Base-by-base conservation (phyloP, 2,329 filamentous ascomycete species). In the Aspergillus sp. region DNA sequence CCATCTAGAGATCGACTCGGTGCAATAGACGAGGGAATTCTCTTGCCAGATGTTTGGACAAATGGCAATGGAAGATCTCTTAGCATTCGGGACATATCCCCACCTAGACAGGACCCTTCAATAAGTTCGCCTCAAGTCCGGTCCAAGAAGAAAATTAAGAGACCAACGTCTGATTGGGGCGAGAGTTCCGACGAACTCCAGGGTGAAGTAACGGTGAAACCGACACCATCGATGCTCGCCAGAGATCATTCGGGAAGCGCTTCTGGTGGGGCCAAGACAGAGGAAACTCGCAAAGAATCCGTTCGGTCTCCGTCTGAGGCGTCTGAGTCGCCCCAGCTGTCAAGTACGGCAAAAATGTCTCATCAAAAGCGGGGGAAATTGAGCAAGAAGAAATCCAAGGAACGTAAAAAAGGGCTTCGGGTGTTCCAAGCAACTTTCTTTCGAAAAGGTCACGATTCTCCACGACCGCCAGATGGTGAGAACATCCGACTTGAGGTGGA, bases 151-250 rank as follows among this genome's bases (percentile, higher is more conserved):
- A n/a, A 10, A n/a, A 10, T 29, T 7, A 38, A 38, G 34, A 5
- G 16, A 13, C 57, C 44, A 16, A 13, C 20, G 32, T 52, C 50
- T 16, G 58, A 56, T 20, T 45, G 49, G n/a, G 59, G 64, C 36
- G 72, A 74, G 36, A 75, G 72, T 50, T 62, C 71, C 4, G 72
- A 75, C 61, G 72, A 70, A 50, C 54, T 75, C 2, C 72, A 75
- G 51, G 71, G 71, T 10, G 70, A 62, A 9, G 66, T 59, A 36
- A 71, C 71, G 4, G 67, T 66, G 34, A 47, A 53, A 4, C 62
- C 57, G 21, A 19, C 58, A 20, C 59, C 60, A 7, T 54, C 45
- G 5, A 32, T 40, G n/a, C 44, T 63, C 14, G 23, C 43, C 29
- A 45, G 31, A 25, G 47, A 43, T 20, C 44, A 34, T 42, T 53